phyloP scores from a whole-genome alignment of 2,329 filamentous ascomycete species.

The Fusarium siculi region DNA sequence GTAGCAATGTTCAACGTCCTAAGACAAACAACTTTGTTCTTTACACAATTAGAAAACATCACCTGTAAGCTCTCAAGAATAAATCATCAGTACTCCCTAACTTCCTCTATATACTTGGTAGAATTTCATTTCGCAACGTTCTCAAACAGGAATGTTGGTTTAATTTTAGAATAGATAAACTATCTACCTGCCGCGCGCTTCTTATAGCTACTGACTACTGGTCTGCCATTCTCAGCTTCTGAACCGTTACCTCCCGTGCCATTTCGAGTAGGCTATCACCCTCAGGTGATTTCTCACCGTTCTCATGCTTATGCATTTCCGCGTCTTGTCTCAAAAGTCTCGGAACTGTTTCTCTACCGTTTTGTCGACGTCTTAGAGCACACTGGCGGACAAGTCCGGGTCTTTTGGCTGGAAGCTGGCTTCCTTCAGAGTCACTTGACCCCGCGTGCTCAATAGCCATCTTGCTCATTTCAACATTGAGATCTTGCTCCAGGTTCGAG shows the following conservation, averaged over 20 bases:
- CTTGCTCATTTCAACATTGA: fast-evolving
- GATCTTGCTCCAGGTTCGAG: neutral
- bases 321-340: neutral
- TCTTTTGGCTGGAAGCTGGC: neutral
- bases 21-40: neutral
- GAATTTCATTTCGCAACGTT: fast-evolving
- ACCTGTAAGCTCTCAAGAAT: neutral
- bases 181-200: fast-evolving
- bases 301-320: neutral
- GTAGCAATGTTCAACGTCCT: fast-evolving
- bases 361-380: neutral
- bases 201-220: fast-evolving
- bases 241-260: fast-evolving
- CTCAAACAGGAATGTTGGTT: too few relatives aligned
- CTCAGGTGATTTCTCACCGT: fast-evolving
- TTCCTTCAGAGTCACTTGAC: too few relatives aligned
- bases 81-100: neutral
- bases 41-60: neutral
- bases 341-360: fast-evolving
- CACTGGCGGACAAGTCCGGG: fast-evolving
- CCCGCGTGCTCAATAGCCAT: fast-evolving
- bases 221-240: neutral
- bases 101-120: fast-evolving
- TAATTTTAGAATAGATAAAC: fast-evolving
- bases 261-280: fast-evolving